Evolutionary conservation across 257 asterid genomes (phyloP), one percentile per base, ranked within the genome.

Genomic region (Solanum clarkiae): DNA sequence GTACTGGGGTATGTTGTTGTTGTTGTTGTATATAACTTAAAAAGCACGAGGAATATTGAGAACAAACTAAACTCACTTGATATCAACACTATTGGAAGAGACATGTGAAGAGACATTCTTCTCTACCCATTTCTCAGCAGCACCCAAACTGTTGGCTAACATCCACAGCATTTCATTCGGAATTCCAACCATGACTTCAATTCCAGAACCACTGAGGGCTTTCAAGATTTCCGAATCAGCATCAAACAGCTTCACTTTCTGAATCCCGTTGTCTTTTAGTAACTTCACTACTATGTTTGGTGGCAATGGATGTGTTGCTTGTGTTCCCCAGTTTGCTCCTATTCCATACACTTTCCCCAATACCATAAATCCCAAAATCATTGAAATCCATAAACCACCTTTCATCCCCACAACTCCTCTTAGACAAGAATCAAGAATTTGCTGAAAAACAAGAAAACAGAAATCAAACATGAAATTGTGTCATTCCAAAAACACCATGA

Each of bases 281-380:
- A 96, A 84, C 93, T 88, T 93, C 84, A 92, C 97, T 11, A 94
- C 90, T 1, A 80, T 91, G 6, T 93, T 29, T 32, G 96, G 97
- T 53, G 92, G 92, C 86, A 96, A 90, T 70, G 91, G 96, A 84
- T 96, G 99, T 74, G 91, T 93, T 86, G 98, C 83, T 47, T 91
- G 99, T 18, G 94, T 96, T 60, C 99, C 99, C 99, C 99, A 96
- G 87, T 96, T 96, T 6, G 92, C 98, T 65, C 99, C 99, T 14
- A 94, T 92, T 81, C 99, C 87, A 15, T 87, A 5, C 12, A 87
- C 98, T 71, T 8, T 56, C 65, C 86, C 83, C n/a, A 88, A 88
- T 87, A 88, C 83, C 72, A 88, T 40, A 22, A 88, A 54, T 70
- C 88, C 14, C 82, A 90, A 4, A 66, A 93, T 6, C 8, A 60